A percentile compares a stretch with the other conserved stretches of the same genome.
These are phyloP conservation scores for Teratosphaeria nubilosa DNA, from an alignment of 2,329 filamentous ascomycete genomes.

Conservation along the genomic window DNA sequence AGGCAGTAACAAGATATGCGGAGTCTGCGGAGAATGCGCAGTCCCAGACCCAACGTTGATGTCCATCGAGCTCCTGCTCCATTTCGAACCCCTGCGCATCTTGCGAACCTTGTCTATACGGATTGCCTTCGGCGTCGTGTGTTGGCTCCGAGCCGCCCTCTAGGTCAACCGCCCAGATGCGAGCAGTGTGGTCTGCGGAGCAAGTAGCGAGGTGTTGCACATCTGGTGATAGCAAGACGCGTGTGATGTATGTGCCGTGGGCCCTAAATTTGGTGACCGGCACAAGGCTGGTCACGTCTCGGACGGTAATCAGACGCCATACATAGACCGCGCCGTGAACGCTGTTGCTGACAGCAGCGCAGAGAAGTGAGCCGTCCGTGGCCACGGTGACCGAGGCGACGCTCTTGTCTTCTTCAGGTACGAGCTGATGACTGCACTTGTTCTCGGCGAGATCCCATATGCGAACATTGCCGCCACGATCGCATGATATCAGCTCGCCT, in stretches of 20 bases:
- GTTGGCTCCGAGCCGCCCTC: conserved; percentile 7
- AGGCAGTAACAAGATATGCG: conserved; percentile 86
- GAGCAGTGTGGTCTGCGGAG: conserved; percentile 85
- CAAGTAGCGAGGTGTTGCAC: conserved; percentile 91
- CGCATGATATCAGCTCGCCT: conserved; percentile 93
- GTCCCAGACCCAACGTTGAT: conserved; percentile 97
- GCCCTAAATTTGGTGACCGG: conserved; percentile 83
- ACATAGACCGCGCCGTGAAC: conserved; percentile 87
- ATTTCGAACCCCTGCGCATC: conserved; percentile 56
- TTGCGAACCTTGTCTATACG: conserved; percentile 24
- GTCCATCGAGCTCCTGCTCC: conserved; percentile 76
- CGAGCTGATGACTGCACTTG: conserved; percentile 90
- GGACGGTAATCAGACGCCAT: conserved; percentile 81
- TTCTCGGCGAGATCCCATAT: conserved; percentile 98
- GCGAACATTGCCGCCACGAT: conserved; percentile 80
- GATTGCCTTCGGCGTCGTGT: neutral
- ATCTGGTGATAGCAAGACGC: conserved; percentile 82
- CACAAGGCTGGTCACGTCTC: conserved; percentile 71
- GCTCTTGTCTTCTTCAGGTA: conserved; percentile 89
- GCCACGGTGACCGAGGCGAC: conserved; percentile 93
- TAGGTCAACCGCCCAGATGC: conserved; percentile 92
- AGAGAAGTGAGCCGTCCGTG: conserved; percentile 83
- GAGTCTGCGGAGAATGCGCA: conserved; percentile 91
- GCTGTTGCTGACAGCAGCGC: conserved; percentile 71
- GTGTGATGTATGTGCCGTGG: conserved; percentile 86